A percentile compares a stretch with the other conserved stretches of the same genome.
phyloP scores from a whole-genome alignment of 148 eudicot species.

The Euryodendron excelsum region DNA sequence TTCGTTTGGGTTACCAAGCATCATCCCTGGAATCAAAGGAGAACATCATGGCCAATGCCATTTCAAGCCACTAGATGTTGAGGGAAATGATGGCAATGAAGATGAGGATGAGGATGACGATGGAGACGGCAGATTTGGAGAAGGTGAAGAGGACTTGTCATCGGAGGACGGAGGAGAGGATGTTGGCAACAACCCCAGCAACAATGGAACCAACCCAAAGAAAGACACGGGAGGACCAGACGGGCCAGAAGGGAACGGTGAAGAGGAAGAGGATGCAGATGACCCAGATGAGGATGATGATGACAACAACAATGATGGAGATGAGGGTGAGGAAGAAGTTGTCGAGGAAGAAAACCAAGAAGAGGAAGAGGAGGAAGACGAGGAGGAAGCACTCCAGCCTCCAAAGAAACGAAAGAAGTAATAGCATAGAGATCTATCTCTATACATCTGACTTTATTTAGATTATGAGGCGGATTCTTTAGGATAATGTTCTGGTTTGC shows the following conservation, averaged over 20 bases:
- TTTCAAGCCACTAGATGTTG: conserved; percentile 28
- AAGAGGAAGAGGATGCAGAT: conserved; percentile 15
- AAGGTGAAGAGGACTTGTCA: conserved; percentile 22
- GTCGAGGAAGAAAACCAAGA: conserved; percentile 10
- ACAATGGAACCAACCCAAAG: conserved; percentile 16
- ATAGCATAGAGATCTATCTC: too few species aligned
- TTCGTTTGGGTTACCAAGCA: background rate
- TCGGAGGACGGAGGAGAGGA: conserved; percentile 21
- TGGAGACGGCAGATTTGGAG: conserved; percentile 16
- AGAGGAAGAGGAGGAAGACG: conserved; percentile 19
- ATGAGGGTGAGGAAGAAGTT: conserved; percentile 12
- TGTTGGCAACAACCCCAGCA: conserved; percentile 14
- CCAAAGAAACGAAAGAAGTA: conserved; percentile 39
- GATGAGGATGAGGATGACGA: conserved; percentile 16
- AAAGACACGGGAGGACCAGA: conserved; percentile 15
- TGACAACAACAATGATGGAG: conserved; percentile 14
- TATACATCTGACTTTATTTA: too few species aligned
- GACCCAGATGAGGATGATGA: conserved; percentile 19
- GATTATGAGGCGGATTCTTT: too few species aligned
- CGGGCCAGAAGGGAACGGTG: conserved; percentile 27
- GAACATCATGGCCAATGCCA: background rate
- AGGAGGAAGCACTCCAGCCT: conserved; percentile 34
- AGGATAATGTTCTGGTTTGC: too few species aligned
- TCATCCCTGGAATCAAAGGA: background rate
- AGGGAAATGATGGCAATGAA: conserved; percentile 21